These are phyloP conservation scores for Neonectria neomacrospora DNA, from an alignment of 2,329 filamentous ascomycete species.

Conservation along the genomic window DNA sequence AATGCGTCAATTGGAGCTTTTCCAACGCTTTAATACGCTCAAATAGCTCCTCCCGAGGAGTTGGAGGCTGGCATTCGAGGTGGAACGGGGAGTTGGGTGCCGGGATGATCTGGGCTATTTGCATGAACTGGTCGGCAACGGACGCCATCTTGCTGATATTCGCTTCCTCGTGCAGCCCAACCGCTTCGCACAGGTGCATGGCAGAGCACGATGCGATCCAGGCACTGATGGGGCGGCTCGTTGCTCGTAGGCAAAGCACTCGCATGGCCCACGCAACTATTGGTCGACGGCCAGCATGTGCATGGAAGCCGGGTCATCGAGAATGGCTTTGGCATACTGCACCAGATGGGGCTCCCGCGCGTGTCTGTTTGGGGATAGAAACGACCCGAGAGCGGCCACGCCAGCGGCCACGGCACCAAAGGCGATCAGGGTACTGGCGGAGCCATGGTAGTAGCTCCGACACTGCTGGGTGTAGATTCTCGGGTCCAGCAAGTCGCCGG, in stretches of 20 bases:
- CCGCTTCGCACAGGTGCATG: slow-evolving; percentile 38
- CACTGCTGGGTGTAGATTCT: slow-evolving; percentile 30
- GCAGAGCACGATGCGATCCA: slow-evolving; percentile 40
- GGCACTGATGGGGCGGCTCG: slow-evolving; percentile 37
- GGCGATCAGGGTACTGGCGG: slow-evolving; percentile 23
- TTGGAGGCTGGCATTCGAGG: slow-evolving; percentile 25
- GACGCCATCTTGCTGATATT: slow-evolving; percentile 37
- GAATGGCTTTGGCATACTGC: slow-evolving; percentile 36
- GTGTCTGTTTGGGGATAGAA: slow-evolving; percentile 33
- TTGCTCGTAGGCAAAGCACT: slow-evolving; percentile 37
- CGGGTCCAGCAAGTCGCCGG: slow-evolving; percentile 30
- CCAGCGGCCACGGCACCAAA: slow-evolving; percentile 38
- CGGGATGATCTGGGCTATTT: slow-evolving; percentile 35
- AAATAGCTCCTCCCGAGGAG: slow-evolving; percentile 31
- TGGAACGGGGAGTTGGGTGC: slow-evolving; percentile 35
- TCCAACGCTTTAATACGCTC: slow-evolving; percentile 31
- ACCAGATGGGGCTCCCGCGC: slow-evolving; percentile 35
- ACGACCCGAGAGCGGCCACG: slow-evolving; percentile 40
- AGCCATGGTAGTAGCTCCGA: slow-evolving; percentile 33
- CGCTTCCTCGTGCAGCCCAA: slow-evolving; percentile 38
- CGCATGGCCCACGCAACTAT: slow-evolving; percentile 37
- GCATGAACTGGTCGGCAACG: slow-evolving; percentile 34
- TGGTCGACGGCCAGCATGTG: slow-evolving; percentile 33
- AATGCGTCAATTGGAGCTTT: slow-evolving; percentile 30
- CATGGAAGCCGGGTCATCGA: slow-evolving; percentile 40